These are phyloP conservation scores for Geotrichum phurueaensis DNA, from an alignment of 1,139 yeast genomes.

Conservation along the genomic window DNA sequence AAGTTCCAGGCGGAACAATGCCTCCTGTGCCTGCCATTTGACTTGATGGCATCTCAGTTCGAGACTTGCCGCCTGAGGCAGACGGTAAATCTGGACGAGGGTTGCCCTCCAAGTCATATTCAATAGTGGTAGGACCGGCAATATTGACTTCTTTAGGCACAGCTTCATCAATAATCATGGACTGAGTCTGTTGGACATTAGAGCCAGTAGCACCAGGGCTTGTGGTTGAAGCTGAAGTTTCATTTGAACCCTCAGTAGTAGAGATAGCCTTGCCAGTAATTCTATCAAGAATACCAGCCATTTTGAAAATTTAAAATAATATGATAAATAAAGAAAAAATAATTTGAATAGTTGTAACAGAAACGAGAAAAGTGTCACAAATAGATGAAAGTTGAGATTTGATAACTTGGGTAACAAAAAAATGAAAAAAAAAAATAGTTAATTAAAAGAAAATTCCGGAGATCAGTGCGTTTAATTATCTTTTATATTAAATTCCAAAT, in stretches of 20 bases:
- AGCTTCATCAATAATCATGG: constrained; percentile 16
- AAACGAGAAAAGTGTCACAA: background rate
- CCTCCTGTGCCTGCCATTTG: background rate
- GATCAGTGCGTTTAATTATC: background rate
- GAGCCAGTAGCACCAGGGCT: background rate
- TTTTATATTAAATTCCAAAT: background rate
- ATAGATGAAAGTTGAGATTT: too few relatives aligned
- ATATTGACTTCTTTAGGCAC: constrained; percentile 11
- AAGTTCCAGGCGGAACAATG: background rate
- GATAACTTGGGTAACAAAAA: too few relatives aligned
- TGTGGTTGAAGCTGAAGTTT: background rate
- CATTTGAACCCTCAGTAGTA: too few relatives aligned
- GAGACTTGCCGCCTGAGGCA: background rate
- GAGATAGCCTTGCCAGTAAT: background rate
- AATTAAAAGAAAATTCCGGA: background rate
- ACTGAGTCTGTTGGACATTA: background rate
- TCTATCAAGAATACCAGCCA: background rate
- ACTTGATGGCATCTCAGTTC: background rate
- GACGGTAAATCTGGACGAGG: constrained; percentile 2
- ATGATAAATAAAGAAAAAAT: background rate
- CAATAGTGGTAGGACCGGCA: constrained; percentile 15
- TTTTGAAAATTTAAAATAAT: background rate
- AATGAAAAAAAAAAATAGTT: too few relatives aligned
- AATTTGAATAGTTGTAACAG: background rate
- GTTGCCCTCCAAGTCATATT: constrained; percentile 8